Base-by-base conservation (phyloP, 805 yeast species). In the Zygotorulaspora florentina region DNA sequence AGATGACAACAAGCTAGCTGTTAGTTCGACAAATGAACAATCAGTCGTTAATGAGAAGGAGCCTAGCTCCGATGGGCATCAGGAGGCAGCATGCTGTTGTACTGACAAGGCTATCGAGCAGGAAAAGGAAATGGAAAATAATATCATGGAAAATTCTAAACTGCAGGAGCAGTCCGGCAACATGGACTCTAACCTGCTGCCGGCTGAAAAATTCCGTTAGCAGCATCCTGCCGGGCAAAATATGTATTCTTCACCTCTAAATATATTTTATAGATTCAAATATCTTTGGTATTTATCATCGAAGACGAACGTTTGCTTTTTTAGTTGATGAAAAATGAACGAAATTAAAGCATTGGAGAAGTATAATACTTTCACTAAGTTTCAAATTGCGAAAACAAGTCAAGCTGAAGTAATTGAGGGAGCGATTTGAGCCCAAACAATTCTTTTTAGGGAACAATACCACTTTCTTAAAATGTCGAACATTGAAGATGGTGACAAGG, bases 181-280 rank as follows among this genome's bases (percentile, higher is more conserved):
- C 39, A 64, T 64, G 68, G 65, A 64, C 39, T 50, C 57, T 8
- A 57, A 59, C 27, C 35, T 62, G 17, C 39, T 59, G 43, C 66
- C 68, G 7, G 56, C 65, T 11, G 63, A 62, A 39, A 53, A 55
- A 18, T 51, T 56, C 33, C 16, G 36, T n/a, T 33, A 33, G 20
- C 16, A 20, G 4, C 25, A 20, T 5, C 7, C 25, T 20, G 25
- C 25, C 7, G 4, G 25, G 7, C 7, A 20, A 20, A 20, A 20
- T 20, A 20, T 20, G 25, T 20, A 20, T 20, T 20, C 25, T 20
- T 20, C 25, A 20, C 25, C 25, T 20, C 7, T 20, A 20, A 20
- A 7, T 20, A 20, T 20, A 20, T 20, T 20, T 20, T 20, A 20
- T 7, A 5, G 7, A 20, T 7, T 5, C 25, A 20, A 20, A 20